Conservation (phyloP, 768 basidiomycete genomes). For the Astraeus odoratus region DNA sequence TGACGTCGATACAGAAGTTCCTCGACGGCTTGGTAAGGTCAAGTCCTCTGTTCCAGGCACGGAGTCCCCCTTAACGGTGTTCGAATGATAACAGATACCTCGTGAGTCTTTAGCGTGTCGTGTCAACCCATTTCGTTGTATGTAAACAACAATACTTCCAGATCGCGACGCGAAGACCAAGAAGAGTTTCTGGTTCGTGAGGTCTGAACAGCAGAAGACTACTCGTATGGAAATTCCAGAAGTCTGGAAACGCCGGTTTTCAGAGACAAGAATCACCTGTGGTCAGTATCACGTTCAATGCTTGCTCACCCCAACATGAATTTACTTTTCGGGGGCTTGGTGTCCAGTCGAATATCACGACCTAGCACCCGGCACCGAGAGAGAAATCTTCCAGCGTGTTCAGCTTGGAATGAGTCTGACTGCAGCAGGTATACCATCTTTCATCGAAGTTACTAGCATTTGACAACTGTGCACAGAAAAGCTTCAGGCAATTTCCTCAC, state of each 20-base stretch:
- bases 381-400: conserved; percentile 79
- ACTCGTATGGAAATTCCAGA: conserved; percentile 48
- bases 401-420: conserved; percentile 74
- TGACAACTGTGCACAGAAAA: conserved; percentile 48
- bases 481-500: conserved; percentile 69
- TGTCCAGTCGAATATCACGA: conserved; percentile 59
- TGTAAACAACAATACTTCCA: conserved; percentile 25
- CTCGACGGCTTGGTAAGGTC: conserved; percentile 37
- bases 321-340: not conserved
- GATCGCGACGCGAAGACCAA: conserved; percentile 53
- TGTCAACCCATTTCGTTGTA: conserved; percentile 3
- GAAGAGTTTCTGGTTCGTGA: conserved; percentile 58
- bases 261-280: conserved; percentile 55
- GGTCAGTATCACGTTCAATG: conserved; percentile 34
- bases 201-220: conserved; percentile 37
- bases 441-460: not conserved
- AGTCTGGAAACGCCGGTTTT: conserved; percentile 43
- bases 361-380: conserved; percentile 50
- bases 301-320: not conserved
- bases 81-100: conserved; percentile 37
- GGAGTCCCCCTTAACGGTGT: conserved; percentile 5
- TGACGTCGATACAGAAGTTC: conserved; percentile 42
- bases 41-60: not conserved
- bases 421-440: conserved; percentile 46
- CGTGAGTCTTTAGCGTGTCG: conserved; percentile 31